A percentile compares a stretch with the other conserved stretches of the same genome.
Conservation (phyloP, 331 rosid species). For the Malus hybrid region DNA sequence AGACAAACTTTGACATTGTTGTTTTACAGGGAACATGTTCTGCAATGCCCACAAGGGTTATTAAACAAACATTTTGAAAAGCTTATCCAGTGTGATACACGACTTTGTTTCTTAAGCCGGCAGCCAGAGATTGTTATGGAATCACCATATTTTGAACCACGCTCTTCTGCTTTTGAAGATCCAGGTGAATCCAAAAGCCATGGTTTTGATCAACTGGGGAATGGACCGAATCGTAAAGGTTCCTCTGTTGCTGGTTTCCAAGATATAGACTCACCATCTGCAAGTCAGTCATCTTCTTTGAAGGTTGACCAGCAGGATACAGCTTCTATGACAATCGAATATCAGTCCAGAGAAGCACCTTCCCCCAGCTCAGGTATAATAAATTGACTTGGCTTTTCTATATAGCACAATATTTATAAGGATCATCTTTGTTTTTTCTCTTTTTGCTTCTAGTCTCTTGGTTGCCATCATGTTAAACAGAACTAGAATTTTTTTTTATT, state of each 20-base stretch:
- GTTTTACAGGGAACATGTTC: constrained; percentile 67
- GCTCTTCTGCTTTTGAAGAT: too few species aligned
- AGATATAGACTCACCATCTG: too few species aligned
- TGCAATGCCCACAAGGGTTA: constrained; percentile 85
- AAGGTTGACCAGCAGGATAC: constrained; percentile 57
- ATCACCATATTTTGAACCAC: constrained; percentile 57
- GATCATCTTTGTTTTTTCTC: not conserved
- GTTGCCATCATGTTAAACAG: not conserved
- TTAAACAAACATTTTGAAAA: constrained; percentile 87
- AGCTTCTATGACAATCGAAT: constrained; percentile 37
- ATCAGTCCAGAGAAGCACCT: constrained; percentile 51
- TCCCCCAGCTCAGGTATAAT: constrained; percentile 75
- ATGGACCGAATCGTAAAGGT: too few species aligned
- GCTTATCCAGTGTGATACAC: constrained; percentile 81
- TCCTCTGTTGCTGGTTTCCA: too few species aligned
- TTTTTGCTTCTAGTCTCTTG: not conserved
- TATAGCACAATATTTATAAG: not conserved
- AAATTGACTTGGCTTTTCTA: not conserved
- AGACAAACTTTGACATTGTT: constrained; percentile 5
- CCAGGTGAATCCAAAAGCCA: too few species aligned
- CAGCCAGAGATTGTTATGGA: constrained; percentile 70
- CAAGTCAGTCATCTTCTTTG: constrained; percentile 29
- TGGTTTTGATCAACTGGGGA: too few species aligned
- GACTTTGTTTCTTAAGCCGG: constrained; percentile 69
- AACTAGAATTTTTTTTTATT: constrained; percentile 11